Evolutionary conservation across 306 rosid genomes (phyloP).

Genomic region (Quercus glauca): DNA sequence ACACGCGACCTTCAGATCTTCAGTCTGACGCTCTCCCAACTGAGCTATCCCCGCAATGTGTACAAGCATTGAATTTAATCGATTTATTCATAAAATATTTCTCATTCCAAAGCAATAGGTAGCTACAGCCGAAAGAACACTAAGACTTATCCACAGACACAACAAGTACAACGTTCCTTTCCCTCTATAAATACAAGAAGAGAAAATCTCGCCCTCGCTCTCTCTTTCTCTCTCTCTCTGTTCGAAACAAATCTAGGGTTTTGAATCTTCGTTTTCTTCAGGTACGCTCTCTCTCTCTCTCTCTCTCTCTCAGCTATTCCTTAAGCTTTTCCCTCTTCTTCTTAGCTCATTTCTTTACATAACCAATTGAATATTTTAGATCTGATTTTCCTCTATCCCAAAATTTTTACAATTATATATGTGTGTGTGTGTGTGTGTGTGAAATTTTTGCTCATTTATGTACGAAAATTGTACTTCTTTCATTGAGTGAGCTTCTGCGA

Average conservation of each 20-base stretch:
- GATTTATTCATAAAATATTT: too few relatives aligned
- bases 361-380: background rate
- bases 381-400: background rate
- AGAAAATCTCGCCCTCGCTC: accelerated
- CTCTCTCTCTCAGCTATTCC: background rate
- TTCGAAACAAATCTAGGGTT: constrained; percentile 39
- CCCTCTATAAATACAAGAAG: background rate
- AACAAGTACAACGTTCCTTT: too few relatives aligned
- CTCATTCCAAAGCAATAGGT: background rate
- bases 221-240: background rate
- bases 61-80: too few relatives aligned
- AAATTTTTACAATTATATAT: background rate
- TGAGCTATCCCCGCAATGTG: too few relatives aligned
- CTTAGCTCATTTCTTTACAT: background rate
- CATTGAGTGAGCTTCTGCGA: too few relatives aligned
- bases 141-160: background rate
- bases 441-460: too few relatives aligned
- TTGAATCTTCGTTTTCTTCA: constrained; percentile 3
- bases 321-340: background rate
- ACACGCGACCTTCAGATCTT: too few relatives aligned
- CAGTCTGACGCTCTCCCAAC: too few relatives aligned
- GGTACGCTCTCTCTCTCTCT: constrained; percentile 29
- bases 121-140: background rate
- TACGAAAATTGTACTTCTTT: too few relatives aligned
- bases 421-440: too few relatives aligned